phyloP scores from a whole-genome alignment of 192 early-diverging fungal genomes.

The Allomyces macrogynus region DNA sequence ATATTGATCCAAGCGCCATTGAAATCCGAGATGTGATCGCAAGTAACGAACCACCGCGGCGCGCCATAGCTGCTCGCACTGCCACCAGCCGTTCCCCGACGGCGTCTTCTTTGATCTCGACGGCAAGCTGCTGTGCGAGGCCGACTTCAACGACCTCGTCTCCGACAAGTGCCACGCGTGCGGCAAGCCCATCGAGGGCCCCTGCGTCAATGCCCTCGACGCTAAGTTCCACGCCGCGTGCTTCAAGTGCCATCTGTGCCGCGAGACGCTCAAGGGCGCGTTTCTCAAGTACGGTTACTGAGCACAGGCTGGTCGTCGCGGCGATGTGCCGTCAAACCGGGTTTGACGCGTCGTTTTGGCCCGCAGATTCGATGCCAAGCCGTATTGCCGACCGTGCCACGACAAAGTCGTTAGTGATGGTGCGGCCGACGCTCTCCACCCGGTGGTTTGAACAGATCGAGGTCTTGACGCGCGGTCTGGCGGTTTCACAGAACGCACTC shows the following conservation, averaged over 20 bases:
- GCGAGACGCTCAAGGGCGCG: conserved; percentile 10
- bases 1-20: background rate
- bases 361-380: conserved; percentile 11
- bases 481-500: background rate
- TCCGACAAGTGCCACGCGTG: conserved; percentile 20
- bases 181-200: conserved; percentile 19
- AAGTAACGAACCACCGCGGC: background rate
- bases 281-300: conserved; percentile 12
- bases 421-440: background rate
- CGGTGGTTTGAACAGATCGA: background rate
- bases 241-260: conserved; percentile 15
- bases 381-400: conserved; percentile 24
- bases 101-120: conserved; percentile 16
- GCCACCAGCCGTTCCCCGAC: conserved; percentile 18
- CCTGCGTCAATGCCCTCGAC: conserved; percentile 21
- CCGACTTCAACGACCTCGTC: conserved; percentile 16
- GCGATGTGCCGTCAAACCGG: too few relatives aligned
- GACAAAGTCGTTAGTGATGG: conserved; percentile 1
- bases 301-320: too few relatives aligned
- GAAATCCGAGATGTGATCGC: background rate
- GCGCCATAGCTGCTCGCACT: conserved; percentile 16
- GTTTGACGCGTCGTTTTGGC: too few relatives aligned
- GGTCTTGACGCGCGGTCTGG: too few relatives aligned
- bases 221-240: conserved; percentile 29
- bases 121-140: conserved; percentile 16